A percentile compares a stretch with the other conserved stretches of the same genome.
Evolutionary conservation across 345 rosid genomes (phyloP).

Genomic region (Arabidopsis suecica): DNA sequence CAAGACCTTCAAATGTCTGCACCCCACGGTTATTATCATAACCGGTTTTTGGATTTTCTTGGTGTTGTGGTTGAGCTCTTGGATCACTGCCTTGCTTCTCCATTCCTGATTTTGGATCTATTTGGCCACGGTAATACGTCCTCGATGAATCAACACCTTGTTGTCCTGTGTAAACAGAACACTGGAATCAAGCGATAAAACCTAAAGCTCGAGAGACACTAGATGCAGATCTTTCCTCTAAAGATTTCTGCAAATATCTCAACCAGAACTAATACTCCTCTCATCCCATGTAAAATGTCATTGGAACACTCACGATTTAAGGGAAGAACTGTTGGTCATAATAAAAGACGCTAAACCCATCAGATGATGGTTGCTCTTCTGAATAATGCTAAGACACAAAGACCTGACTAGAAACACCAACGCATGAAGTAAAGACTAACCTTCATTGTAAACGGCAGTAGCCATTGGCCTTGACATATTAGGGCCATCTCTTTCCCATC

Average conservation of each 20-base stretch:
- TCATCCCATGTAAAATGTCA: background rate
- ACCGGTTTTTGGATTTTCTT: conserved; percentile 58
- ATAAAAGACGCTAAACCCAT: background rate
- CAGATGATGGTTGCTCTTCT: background rate
- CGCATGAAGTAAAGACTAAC: conserved; percentile 41
- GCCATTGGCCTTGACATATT: conserved; percentile 62
- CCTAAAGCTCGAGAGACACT: conserved; percentile 7
- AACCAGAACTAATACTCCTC: background rate
- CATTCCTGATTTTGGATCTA: conserved; percentile 53
- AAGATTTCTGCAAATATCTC: background rate
- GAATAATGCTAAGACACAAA: background rate
- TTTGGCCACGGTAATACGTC: conserved; percentile 66
- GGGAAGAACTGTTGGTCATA: background rate
- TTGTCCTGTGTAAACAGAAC: conserved; percentile 61
- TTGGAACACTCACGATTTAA: background rate
- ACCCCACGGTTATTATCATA: conserved; percentile 56
- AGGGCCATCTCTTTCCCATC: conserved; percentile 81
- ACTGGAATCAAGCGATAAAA: conserved; percentile 19
- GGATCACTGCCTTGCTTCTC: conserved; percentile 61
- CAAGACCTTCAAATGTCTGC: conserved; percentile 67
- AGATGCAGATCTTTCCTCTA: background rate
- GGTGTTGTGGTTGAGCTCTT: conserved; percentile 62
- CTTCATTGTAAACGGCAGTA: conserved; percentile 62
- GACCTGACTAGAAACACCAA: background rate
- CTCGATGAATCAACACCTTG: conserved; percentile 70